phyloP scores from a whole-genome alignment of 257 asterid genomes.

The Solanum gracilifrons region DNA sequence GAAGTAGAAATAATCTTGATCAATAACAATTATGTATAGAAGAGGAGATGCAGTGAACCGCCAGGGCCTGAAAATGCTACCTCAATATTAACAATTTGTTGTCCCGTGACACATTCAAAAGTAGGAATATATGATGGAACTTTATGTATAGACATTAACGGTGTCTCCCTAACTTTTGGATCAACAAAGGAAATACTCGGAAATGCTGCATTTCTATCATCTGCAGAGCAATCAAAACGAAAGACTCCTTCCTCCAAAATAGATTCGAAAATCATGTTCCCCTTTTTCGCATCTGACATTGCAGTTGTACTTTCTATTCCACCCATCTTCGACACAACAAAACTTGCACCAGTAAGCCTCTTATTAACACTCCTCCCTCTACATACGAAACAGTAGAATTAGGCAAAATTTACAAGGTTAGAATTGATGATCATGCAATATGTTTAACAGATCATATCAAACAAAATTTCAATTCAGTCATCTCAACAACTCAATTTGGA shows the following conservation, averaged over 20 bases:
- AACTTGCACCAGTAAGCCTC: constrained; percentile 23
- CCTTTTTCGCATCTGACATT: constrained; percentile 22
- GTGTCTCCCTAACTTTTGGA: constrained; percentile 61
- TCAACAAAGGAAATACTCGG: constrained; percentile 71
- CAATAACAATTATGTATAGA: too few species aligned
- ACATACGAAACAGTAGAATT: constrained; percentile 3
- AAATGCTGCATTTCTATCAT: constrained; percentile 59
- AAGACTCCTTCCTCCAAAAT: constrained; percentile 84
- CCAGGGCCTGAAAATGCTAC: constrained; percentile 14
- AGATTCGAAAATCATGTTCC: constrained; percentile 76
- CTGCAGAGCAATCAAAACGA: constrained; percentile 83
- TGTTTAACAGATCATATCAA: background rate
- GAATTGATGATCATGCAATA: background rate
- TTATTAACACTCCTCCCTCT: constrained; percentile 21
- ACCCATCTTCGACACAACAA: constrained; percentile 39
- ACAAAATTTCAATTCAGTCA: background rate
- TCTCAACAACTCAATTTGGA: background rate
- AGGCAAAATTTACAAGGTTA: too few species aligned
- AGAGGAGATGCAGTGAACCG: background rate
- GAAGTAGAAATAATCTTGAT: constrained; percentile 6
- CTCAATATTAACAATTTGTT: constrained; percentile 63
- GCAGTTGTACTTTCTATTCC: constrained; percentile 25
- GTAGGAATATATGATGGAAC: constrained; percentile 55
- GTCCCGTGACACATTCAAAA: constrained; percentile 51
- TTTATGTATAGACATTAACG: constrained; percentile 23